Evolutionary conservation across 176 grass and related monocot genomes (phyloP).

Genomic region (Guadua angustifolia): DNA sequence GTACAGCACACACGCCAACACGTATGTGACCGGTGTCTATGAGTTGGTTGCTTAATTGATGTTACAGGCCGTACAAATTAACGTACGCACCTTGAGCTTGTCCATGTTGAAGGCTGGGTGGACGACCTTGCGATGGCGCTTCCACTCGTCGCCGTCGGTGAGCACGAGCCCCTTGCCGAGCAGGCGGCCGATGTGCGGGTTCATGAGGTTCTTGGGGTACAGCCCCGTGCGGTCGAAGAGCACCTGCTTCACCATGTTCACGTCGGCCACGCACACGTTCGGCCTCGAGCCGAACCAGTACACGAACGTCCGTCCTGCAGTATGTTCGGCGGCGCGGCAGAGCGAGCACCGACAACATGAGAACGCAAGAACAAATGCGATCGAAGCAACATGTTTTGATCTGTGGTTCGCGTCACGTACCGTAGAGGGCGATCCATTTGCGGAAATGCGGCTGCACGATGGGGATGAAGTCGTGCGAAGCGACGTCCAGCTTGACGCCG

Average conservation of each 20-base stretch:
- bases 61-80: too few species aligned
- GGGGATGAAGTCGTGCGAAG: slow-evolving; percentile 52
- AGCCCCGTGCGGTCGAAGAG: slow-evolving; percentile 40
- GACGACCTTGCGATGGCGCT: slow-evolving; percentile 61
- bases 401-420: not conserved
- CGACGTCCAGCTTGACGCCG: slow-evolving; percentile 18
- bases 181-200: slow-evolving; percentile 37
- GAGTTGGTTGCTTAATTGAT: too few species aligned
- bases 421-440: slow-evolving; percentile 56
- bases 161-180: slow-evolving; percentile 63
- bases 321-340: not conserved
- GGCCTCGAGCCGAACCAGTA: slow-evolving; percentile 57
- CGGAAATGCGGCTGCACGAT: slow-evolving; percentile 54
- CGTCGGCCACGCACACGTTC: slow-evolving; percentile 47
- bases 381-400: too few species aligned
- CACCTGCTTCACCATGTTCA: slow-evolving; percentile 50
- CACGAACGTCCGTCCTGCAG: slow-evolving; percentile 49
- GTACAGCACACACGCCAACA: not conserved
- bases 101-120: slow-evolving; percentile 67
- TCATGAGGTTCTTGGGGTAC: slow-evolving; percentile 42
- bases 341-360: not conserved
- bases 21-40: too few species aligned
- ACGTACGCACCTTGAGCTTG: slow-evolving; percentile 56
- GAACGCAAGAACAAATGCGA: not conserved
- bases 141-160: slow-evolving; percentile 62